These are phyloP conservation scores for Emmonsia crescens DNA, from an alignment of 2,329 filamentous ascomycete species.

Conservation along the genomic window DNA sequence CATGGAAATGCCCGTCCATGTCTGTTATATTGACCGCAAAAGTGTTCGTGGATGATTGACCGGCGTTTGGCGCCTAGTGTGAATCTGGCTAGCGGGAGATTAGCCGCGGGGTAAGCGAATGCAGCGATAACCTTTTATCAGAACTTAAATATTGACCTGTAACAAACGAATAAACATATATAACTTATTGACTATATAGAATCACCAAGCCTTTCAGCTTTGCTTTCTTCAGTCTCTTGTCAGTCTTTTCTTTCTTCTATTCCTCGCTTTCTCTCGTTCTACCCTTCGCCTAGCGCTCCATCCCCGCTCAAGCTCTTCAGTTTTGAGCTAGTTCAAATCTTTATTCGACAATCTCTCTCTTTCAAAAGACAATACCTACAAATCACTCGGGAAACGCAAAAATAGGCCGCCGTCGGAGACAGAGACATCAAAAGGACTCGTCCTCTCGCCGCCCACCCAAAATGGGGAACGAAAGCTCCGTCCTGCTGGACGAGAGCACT, in stretches of 20 bases:
- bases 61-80: not conserved
- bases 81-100: not conserved
- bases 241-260: not conserved
- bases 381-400: conserved; percentile 4
- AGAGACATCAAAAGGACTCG: conserved; percentile 14
- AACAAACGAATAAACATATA: not conserved
- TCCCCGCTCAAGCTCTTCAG: not conserved
- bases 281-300: not conserved
- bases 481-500: conserved; percentile 52
- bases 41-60: not conserved
- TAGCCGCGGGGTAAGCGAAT: not conserved
- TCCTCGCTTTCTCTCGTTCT: not conserved
- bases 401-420: conserved; percentile 18
- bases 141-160: not conserved
- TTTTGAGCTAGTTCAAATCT: not conserved
- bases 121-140: not conserved
- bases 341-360: not conserved
- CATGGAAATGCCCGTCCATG: not conserved
- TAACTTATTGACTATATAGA: not conserved
- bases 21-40: not conserved
- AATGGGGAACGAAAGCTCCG: conserved; percentile 82
- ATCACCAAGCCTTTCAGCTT: not conserved
- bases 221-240: not conserved
- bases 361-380: not conserved
- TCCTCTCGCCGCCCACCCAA: conserved; percentile 12